These are phyloP conservation scores for Quaeritorhiza haematococci DNA, from an alignment of 371 early-diverging fungal genomes.

Conservation along the genomic window DNA sequence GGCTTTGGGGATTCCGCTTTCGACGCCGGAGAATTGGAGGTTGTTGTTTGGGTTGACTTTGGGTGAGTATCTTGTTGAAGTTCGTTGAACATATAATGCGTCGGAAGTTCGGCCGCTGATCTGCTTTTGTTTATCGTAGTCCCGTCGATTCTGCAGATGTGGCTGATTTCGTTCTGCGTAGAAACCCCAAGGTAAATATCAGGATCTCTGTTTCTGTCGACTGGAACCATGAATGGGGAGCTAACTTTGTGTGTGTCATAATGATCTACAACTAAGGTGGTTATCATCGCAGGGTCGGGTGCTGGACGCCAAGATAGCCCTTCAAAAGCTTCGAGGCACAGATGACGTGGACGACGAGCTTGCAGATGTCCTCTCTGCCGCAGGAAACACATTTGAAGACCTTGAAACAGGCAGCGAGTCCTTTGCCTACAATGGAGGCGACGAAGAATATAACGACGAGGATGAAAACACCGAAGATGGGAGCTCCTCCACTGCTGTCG, in stretches of 20 bases:
- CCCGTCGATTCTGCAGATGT: conserved; percentile 56
- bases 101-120: conserved; percentile 18
- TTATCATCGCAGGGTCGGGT: conserved; percentile 18
- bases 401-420: background rate
- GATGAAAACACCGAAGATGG: background rate
- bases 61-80: conserved; percentile 45
- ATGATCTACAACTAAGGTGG: no score
- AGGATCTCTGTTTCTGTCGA: no score
- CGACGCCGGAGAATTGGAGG: conserved; percentile 26
- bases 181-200: conserved; percentile 60
- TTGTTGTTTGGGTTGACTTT: conserved; percentile 19
- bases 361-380: conserved; percentile 3
- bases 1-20: conserved; percentile 18
- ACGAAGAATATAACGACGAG: no score
- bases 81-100: conserved; percentile 14
- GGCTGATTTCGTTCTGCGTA: conserved; percentile 63
- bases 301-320: conserved; percentile 24
- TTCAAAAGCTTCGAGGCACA: conserved; percentile 16
- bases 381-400: background rate
- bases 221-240: no score
- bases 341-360: conserved; percentile 23
- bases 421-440: background rate
- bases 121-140: conserved; percentile 55
- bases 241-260: no score
- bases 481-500: no score